Conservation (phyloP, 2,329 filamentous ascomycete species). For the Metarhizium brunneum region DNA sequence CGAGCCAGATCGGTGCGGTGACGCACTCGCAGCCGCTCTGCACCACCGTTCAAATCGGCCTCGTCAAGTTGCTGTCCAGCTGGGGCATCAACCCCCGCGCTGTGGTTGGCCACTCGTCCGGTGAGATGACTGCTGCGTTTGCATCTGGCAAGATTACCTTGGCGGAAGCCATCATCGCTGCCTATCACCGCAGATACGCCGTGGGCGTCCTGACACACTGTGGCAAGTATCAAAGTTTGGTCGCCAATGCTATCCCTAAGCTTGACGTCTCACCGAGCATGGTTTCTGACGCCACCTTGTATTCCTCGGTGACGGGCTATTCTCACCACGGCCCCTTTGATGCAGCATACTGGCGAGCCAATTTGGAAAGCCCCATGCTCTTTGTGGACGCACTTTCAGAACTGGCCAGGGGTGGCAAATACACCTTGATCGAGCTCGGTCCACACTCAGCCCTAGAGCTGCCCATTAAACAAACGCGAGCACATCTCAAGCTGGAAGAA, state of each 20-base stretch:
- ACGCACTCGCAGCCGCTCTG: constrained; percentile 16
- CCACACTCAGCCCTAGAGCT: constrained; percentile 31
- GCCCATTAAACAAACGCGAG: constrained; percentile 23
- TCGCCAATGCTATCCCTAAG: not conserved
- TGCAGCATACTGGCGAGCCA: constrained; percentile 9
- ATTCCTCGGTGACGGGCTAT: too few species aligned
- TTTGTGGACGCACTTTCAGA: constrained; percentile 12
- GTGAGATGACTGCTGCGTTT: constrained; percentile 33
- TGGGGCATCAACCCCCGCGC: constrained; percentile 19
- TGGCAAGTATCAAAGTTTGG: not conserved
- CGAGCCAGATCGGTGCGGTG: constrained; percentile 2
- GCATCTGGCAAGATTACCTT: constrained; percentile 15
- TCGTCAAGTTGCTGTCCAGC: constrained; percentile 18
- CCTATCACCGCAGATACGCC: constrained; percentile 15
- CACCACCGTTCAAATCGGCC: too few species aligned
- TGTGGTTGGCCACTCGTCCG: constrained; percentile 30
- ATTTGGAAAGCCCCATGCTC: constrained; percentile 11
- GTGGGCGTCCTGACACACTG: constrained; percentile 13
- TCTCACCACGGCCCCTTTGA: not conserved
- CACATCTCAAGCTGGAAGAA: not conserved
- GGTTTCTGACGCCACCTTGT: too few species aligned
- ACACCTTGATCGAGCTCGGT: constrained; percentile 21
- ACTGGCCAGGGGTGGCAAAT: not conserved
- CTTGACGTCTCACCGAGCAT: too few species aligned
- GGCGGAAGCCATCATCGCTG: constrained; percentile 4